Percentiles rank a stretch among this genome's conserved stretches.
Evolutionary conservation across 306 rosid genomes (phyloP).

Genomic region (Dryas alaskensis): DNA sequence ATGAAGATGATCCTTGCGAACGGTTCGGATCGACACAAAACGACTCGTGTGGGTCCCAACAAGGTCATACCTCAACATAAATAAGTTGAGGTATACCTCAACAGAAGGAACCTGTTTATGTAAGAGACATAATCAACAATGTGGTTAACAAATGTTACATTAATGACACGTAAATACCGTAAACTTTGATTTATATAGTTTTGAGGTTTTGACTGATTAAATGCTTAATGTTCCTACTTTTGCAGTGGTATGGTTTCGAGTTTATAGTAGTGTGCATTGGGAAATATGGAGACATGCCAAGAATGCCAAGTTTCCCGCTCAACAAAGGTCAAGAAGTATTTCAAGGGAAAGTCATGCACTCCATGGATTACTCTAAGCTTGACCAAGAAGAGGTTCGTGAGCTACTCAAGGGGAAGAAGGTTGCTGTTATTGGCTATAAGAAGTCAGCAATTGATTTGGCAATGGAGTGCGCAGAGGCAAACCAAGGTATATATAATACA

Average conservation of each 20-base stretch:
- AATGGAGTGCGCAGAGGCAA: constrained; percentile 51
- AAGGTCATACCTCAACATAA: too few relatives aligned
- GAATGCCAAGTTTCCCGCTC: constrained; percentile 34
- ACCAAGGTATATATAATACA: constrained; percentile 33
- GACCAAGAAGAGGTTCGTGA: constrained; percentile 37
- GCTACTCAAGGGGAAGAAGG: constrained; percentile 45
- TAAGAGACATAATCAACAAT: neutral
- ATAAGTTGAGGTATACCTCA: too few relatives aligned
- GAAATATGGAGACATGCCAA: constrained; percentile 55
- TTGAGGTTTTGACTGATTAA: neutral
- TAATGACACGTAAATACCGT: neutral
- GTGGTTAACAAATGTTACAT: neutral
- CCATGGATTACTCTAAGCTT: constrained; percentile 52
- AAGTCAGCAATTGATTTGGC: constrained; percentile 62
- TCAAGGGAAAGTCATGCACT: constrained; percentile 50
- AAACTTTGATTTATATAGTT: neutral
- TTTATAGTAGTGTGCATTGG: constrained; percentile 56
- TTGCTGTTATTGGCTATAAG: constrained; percentile 51
- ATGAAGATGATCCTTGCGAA: too few relatives aligned
- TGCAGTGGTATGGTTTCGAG: constrained; percentile 60
- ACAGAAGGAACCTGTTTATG: too few relatives aligned
- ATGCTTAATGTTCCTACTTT: neutral
- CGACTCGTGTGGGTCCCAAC: too few relatives aligned
- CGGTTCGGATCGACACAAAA: too few relatives aligned
- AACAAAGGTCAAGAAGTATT: constrained; percentile 45